These are phyloP conservation scores for Phaeosphaeriaceae sp. DNA, from an alignment of 2,329 filamentous ascomycete genomes.

Conservation along the genomic window DNA sequence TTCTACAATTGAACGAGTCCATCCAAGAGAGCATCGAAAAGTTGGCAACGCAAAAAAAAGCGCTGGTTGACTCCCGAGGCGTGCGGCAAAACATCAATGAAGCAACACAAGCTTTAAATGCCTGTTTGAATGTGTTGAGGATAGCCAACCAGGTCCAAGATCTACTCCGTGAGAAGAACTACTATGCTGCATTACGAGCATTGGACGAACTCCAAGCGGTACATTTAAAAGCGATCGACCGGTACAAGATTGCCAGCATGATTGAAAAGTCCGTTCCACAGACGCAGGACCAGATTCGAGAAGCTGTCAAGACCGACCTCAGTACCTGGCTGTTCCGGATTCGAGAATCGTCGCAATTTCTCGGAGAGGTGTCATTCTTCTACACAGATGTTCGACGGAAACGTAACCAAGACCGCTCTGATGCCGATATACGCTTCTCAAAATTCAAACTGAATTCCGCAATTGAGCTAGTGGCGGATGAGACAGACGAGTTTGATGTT, in stretches of 20 bases:
- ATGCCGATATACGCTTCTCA: constrained; percentile 74
- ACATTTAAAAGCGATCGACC: constrained; percentile 89
- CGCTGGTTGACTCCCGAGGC: constrained; percentile 87
- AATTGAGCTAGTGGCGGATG: constrained; percentile 93
- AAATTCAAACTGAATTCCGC: constrained; percentile 94
- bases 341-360: constrained; percentile 91
- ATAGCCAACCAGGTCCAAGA: constrained; percentile 95
- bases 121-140: constrained; percentile 89
- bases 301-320: constrained; percentile 94
- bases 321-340: constrained; percentile 97
- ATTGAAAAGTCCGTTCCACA: constrained; percentile 95
- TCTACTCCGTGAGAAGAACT: constrained; percentile 87
- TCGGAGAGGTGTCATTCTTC: constrained; percentile 96
- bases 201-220: constrained; percentile 96
- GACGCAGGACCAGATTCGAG: constrained; percentile 90
- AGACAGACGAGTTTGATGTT: constrained; percentile 93
- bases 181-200: constrained; percentile 92
- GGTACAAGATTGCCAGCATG: constrained; percentile 92
- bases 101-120: constrained; percentile 83
- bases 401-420: constrained; percentile 81
- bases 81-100: constrained; percentile 97
- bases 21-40: constrained; percentile 96
- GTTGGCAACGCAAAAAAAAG: constrained; percentile 91
- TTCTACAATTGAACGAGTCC: constrained; percentile 88
- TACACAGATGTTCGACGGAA: constrained; percentile 87